A percentile compares a stretch with the other conserved stretches of the same genome.
Evolutionary conservation across 495 filamentous ascomycete species (phyloP).

Genomic region (Xylaria nigripes): DNA sequence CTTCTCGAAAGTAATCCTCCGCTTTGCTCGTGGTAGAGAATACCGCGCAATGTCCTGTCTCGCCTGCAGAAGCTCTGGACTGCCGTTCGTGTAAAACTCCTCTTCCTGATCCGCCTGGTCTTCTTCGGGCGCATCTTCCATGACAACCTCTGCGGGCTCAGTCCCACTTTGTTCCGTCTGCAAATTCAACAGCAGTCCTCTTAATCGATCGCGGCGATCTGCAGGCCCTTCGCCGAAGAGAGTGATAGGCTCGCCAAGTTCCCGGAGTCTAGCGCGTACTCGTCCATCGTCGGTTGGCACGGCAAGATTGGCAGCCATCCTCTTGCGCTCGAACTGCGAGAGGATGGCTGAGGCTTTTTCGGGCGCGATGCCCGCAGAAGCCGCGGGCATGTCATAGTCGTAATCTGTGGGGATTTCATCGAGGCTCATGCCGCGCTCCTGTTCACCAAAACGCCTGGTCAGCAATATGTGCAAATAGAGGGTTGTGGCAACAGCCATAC

Average conservation of each 20-base stretch:
- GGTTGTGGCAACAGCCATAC: constrained; percentile 42
- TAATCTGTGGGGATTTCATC: constrained; percentile 77
- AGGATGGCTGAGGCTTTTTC: constrained; percentile 85
- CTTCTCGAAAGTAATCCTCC: constrained; percentile 65
- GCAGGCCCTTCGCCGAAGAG: constrained; percentile 87
- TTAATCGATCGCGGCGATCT: constrained; percentile 78
- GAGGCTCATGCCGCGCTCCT: constrained; percentile 64
- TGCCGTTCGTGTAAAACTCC: constrained; percentile 89
- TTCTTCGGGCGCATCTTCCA: constrained; percentile 55
- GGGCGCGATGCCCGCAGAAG: constrained; percentile 65
- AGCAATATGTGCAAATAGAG: constrained; percentile 17
- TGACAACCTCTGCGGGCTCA: constrained; percentile 54
- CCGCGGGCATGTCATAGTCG: constrained; percentile 72
- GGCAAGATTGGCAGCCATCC: constrained; percentile 78
- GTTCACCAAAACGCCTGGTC: constrained; percentile 25
- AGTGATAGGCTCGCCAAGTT: constrained; percentile 85
- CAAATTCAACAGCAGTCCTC: constrained; percentile 55
- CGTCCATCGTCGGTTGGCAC: constrained; percentile 92
- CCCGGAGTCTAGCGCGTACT: constrained; percentile 70
- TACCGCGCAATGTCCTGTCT: constrained; percentile 75
- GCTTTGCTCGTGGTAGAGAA: constrained; percentile 74
- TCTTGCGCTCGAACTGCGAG: constrained; percentile 82
- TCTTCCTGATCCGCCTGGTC: constrained; percentile 71
- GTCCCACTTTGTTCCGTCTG: constrained; percentile 48
- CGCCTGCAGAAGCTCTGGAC: constrained; percentile 63